A percentile compares a stretch with the other conserved stretches of the same genome.
Conservation (phyloP, 768 basidiomycete species). For the Termitomyces sp. region DNA sequence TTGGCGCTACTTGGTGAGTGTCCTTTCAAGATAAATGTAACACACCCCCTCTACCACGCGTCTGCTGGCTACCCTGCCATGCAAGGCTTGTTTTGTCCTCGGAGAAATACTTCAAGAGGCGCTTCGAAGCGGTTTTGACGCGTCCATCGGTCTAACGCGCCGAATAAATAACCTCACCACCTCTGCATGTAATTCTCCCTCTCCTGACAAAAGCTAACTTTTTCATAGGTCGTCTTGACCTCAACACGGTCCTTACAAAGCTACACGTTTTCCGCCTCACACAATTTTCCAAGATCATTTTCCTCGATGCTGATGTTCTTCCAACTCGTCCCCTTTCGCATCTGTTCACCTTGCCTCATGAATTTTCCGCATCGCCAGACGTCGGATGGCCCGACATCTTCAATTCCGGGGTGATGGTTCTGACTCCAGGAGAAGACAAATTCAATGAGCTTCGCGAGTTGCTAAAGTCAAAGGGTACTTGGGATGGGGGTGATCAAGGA, state of each 20-base stretch:
- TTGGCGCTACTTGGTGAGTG: conserved; percentile 81
- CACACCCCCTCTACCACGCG: conserved; percentile 10
- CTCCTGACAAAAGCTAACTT: conserved; percentile 9
- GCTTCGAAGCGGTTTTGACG: conserved; percentile 3
- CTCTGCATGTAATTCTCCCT: neutral
- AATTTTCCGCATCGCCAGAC: conserved; percentile 93
- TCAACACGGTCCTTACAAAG: conserved; percentile 93
- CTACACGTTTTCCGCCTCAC: conserved; percentile 92
- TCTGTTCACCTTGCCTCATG: conserved; percentile 79
- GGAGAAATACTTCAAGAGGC: neutral
- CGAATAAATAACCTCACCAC: neutral
- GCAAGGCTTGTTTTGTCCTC: neutral
- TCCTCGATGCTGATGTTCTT: conserved; percentile 91
- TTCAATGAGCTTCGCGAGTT: conserved; percentile 73
- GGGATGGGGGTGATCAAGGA: conserved; percentile 99
- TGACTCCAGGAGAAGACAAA: conserved; percentile 78
- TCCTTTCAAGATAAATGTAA: neutral
- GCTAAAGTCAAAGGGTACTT: conserved; percentile 77
- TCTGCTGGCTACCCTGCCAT: neutral
- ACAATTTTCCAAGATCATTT: conserved; percentile 83
- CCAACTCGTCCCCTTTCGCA: conserved; percentile 87
- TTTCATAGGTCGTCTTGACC: conserved; percentile 83
- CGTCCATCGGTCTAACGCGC: neutral
- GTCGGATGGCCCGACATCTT: conserved; percentile 99
- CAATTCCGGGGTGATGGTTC: conserved; percentile 94